A percentile compares a stretch with the other conserved stretches of the same genome.
These are phyloP conservation scores for Neospermospora avenae DNA, from an alignment of 2,329 filamentous ascomycete species.

Conservation along the genomic window DNA sequence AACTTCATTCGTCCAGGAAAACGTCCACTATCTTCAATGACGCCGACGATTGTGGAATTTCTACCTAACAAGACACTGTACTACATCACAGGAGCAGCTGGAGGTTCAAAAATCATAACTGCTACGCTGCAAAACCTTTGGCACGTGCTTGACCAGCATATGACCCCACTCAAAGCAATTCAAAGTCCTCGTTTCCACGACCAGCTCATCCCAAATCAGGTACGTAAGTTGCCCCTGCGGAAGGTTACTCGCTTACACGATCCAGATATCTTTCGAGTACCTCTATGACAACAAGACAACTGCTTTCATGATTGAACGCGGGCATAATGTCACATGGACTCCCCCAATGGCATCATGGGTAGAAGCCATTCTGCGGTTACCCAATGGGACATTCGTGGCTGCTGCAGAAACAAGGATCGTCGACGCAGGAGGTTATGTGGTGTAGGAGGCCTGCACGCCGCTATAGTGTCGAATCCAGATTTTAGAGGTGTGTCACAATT, in stretches of 20 bases:
- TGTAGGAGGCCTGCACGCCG: background rate
- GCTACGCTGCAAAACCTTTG: slow-evolving; percentile 71
- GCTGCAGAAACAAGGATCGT: slow-evolving; percentile 72
- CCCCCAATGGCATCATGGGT: slow-evolving; percentile 62
- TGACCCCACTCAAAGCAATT: slow-evolving; percentile 61
- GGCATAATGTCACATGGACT: slow-evolving; percentile 72
- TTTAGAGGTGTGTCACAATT: too few species aligned
- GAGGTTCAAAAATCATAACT: slow-evolving; percentile 81
- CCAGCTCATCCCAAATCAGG: slow-evolving; percentile 75
- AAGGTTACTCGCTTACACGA: too few species aligned
- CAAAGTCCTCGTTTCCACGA: slow-evolving; percentile 71
- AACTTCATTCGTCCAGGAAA: slow-evolving; percentile 84
- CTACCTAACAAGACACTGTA: slow-evolving; percentile 61
- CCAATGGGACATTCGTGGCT: slow-evolving; percentile 68
- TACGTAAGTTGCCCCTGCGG: too few species aligned
- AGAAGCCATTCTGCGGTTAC: slow-evolving; percentile 61
- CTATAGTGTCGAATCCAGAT: too few species aligned
- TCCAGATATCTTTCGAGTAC: slow-evolving; percentile 65
- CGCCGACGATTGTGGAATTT: slow-evolving; percentile 75
- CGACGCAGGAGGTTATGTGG: slow-evolving; percentile 43
- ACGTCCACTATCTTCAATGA: slow-evolving; percentile 78
- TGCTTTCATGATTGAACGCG: slow-evolving; percentile 57
- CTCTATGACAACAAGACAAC: slow-evolving; percentile 63
- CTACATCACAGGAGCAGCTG: slow-evolving; percentile 70
- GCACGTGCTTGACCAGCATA: slow-evolving; percentile 63